A percentile compares a stretch with the other conserved stretches of the same genome.
Evolutionary conservation across 1,139 yeast species (phyloP).

Genomic region (Candida sp.): DNA sequence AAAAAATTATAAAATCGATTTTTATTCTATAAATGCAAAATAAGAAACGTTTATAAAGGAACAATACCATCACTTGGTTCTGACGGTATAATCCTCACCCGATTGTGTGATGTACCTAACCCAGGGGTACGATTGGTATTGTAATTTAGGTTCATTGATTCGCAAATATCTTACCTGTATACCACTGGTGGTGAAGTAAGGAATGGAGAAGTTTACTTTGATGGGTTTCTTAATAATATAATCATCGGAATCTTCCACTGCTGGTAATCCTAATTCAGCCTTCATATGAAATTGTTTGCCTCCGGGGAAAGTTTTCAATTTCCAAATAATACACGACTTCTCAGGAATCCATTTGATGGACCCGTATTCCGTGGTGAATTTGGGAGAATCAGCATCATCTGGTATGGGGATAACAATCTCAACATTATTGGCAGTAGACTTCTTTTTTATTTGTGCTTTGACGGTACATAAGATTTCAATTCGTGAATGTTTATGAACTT

Average conservation of each 20-base stretch:
- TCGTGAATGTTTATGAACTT: conserved; percentile 83
- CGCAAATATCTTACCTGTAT: conserved; percentile 92
- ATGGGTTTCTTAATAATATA: conserved; percentile 69
- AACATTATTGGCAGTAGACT: conserved; percentile 91
- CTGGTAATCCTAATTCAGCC: conserved; percentile 89
- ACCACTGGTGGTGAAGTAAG: conserved; percentile 97
- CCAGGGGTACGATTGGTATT: conserved; percentile 97
- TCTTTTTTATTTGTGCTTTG: conserved; percentile 88
- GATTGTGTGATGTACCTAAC: conserved; percentile 92
- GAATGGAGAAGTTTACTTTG: conserved; percentile 89
- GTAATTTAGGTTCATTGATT: conserved; percentile 91
- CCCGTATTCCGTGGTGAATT: conserved; percentile 81
- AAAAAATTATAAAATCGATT: not conserved
- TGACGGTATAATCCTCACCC: conserved; percentile 91
- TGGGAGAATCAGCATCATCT: conserved; percentile 95
- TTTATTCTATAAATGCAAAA: not conserved
- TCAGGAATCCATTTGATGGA: conserved; percentile 89
- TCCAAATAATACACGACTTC: conserved; percentile 83
- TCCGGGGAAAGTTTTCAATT: conserved; percentile 89
- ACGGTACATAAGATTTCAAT: conserved; percentile 82
- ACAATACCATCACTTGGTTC: conserved; percentile 36
- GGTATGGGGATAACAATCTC: conserved; percentile 93
- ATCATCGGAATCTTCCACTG: conserved; percentile 65
- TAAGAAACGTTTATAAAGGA: not conserved
- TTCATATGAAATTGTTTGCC: conserved; percentile 90